These are phyloP conservation scores for Geotrichum citri-aurantii DNA, from an alignment of 1,139 yeast genomes.

Conservation along the genomic window DNA sequence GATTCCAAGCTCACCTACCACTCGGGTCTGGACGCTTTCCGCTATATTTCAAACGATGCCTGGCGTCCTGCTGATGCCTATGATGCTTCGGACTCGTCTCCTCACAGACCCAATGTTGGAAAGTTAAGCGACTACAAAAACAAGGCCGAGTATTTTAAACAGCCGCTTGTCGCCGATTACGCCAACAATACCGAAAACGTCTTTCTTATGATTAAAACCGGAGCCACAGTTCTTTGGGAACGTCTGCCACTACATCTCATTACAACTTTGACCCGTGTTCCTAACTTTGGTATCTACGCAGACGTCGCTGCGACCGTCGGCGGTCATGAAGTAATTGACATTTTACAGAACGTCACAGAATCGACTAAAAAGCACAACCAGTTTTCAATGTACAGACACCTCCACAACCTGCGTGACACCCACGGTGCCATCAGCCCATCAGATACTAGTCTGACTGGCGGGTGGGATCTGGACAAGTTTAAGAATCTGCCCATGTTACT, in stretches of 20 bases:
- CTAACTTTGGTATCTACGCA: constrained; percentile 35
- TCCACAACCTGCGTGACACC: constrained; percentile 26
- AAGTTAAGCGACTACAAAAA: constrained; percentile 7
- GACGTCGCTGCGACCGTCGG: constrained; percentile 34
- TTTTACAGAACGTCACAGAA: constrained; percentile 30
- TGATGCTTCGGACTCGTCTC: not conserved
- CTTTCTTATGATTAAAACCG: constrained; percentile 37
- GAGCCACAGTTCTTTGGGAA: constrained; percentile 36
- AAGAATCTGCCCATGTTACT: constrained; percentile 38
- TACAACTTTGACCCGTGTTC: constrained; percentile 35
- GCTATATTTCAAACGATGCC: constrained; percentile 14
- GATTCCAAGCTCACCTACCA: constrained; percentile 1
- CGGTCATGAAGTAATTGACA: constrained; percentile 35
- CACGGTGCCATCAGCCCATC: constrained; percentile 21
- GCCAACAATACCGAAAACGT: constrained; percentile 26
- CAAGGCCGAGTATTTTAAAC: constrained; percentile 23
- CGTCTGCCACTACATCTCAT: constrained; percentile 36
- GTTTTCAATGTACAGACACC: constrained; percentile 30
- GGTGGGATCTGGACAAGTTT: constrained; percentile 37
- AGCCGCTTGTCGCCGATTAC: constrained; percentile 28
- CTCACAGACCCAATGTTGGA: constrained; percentile 10
- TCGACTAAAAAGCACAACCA: constrained; percentile 22
- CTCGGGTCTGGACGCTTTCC: constrained; percentile 10
- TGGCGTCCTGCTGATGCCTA: constrained; percentile 18
- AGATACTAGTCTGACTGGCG: constrained; percentile 19